Conservation (phyloP, 495 filamentous ascomycete species). For the Lichina pygmaea region DNA sequence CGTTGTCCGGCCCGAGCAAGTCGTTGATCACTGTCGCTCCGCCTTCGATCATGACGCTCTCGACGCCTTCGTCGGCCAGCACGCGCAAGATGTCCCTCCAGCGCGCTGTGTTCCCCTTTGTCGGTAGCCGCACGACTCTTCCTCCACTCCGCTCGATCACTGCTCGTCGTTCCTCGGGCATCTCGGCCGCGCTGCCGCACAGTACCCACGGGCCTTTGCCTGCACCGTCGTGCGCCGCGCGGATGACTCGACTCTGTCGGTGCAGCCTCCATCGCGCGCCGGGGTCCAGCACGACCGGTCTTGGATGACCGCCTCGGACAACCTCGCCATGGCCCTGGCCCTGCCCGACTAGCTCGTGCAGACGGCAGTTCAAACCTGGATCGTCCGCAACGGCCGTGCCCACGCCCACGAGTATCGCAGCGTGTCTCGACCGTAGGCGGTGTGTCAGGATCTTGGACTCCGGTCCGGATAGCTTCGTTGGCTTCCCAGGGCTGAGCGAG, state of each 20-base stretch:
- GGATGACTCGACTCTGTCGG: slow-evolving; percentile 30
- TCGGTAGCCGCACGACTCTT: neutral
- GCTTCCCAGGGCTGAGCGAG: slow-evolving; percentile 42
- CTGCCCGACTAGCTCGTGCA: slow-evolving; percentile 24
- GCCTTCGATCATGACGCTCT: slow-evolving; percentile 74
- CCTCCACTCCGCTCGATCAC: slow-evolving; percentile 7
- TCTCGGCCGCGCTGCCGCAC: slow-evolving; percentile 7
- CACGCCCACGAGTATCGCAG: slow-evolving; percentile 63
- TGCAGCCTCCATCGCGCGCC: slow-evolving; percentile 35
- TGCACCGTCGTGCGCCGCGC: slow-evolving; percentile 31
- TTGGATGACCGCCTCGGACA: slow-evolving; percentile 23
- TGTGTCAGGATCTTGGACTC: slow-evolving; percentile 79
- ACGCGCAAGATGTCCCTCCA: slow-evolving; percentile 37
- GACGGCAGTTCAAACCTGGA: slow-evolving; percentile 54
- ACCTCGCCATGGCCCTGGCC: slow-evolving; percentile 8
- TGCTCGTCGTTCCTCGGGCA: neutral
- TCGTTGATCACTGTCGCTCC: slow-evolving; percentile 55
- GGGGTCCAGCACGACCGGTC: slow-evolving; percentile 60
- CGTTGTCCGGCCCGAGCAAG: slow-evolving; percentile 32
- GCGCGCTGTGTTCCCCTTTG: slow-evolving; percentile 6
- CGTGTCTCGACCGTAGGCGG: slow-evolving; percentile 54
- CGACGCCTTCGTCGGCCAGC: slow-evolving; percentile 30
- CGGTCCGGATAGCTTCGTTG: slow-evolving; percentile 54
- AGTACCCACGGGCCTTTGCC: slow-evolving; percentile 52
- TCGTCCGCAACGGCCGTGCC: slow-evolving; percentile 68